phyloP scores from a whole-genome alignment of 2,329 filamentous ascomycete species.

The Cladosporium oxysporum region DNA sequence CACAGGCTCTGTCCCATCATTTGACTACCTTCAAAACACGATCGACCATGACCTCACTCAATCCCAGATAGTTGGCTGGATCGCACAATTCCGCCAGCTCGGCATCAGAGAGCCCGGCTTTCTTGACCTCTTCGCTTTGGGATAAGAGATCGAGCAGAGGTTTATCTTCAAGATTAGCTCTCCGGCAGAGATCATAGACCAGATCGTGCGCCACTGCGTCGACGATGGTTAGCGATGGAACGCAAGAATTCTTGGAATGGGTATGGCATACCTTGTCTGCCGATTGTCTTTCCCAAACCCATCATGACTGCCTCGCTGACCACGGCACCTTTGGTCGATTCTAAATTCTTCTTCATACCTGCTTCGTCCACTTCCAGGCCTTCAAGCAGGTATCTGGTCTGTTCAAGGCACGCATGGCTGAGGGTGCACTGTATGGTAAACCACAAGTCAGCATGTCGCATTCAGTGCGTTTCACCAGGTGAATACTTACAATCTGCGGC shows the following conservation, averaged over 20 bases:
- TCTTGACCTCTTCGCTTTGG: background rate
- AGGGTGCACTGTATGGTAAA: background rate
- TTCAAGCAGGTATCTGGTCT: background rate
- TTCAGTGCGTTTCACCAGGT: background rate
- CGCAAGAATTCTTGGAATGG: background rate
- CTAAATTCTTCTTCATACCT: background rate
- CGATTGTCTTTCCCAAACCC: background rate
- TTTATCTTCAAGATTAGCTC: background rate
- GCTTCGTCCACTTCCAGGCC: background rate
- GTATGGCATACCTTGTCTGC: background rate
- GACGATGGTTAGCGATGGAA: background rate
- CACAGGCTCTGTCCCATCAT: background rate
- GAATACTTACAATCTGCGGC: background rate
- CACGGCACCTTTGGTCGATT: background rate
- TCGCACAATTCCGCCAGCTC: background rate
- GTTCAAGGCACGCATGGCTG: background rate
- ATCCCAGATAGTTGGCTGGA: background rate
- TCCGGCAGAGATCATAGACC: background rate
- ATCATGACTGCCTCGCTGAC: background rate
- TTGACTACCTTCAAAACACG: background rate
- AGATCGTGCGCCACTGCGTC: background rate
- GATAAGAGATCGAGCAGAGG: background rate
- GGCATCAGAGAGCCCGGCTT: background rate
- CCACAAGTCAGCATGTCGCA: background rate
- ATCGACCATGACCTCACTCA: background rate